Conservation (phyloP, 768 basidiomycete species). For the Lactifluus hygrophoroides region DNA sequence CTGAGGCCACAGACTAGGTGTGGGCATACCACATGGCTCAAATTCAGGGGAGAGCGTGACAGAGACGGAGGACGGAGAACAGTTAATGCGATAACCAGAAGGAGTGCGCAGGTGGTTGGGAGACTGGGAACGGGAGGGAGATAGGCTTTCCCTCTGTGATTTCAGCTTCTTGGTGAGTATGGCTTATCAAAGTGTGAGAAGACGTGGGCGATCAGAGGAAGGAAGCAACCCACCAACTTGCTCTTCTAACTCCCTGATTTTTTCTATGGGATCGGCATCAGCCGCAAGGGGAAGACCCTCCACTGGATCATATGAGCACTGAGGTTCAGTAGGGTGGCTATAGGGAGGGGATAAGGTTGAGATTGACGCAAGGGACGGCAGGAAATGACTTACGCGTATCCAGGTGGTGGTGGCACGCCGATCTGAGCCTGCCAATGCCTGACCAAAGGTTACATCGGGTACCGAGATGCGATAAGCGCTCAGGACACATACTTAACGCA, state of each 20-base stretch:
- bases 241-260: constrained; percentile 67
- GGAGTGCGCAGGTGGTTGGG: constrained; percentile 20
- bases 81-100: not conserved
- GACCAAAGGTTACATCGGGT: constrained; percentile 15
- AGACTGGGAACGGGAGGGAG: constrained; percentile 34
- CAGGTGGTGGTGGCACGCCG: constrained; percentile 77
- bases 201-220: constrained; percentile 12
- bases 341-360: constrained; percentile 9
- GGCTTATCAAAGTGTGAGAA: constrained; percentile 31
- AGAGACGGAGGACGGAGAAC: constrained; percentile 17
- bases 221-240: constrained; percentile 51
- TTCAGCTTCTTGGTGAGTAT: constrained; percentile 55
- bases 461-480: not conserved
- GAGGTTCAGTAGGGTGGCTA: constrained; percentile 80
- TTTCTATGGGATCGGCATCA: constrained; percentile 71
- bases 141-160: constrained; percentile 36
- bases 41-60: constrained; percentile 22
- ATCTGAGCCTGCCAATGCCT: constrained; percentile 79
- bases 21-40: constrained; percentile 19
- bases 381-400: constrained; percentile 58
- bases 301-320: constrained; percentile 80
- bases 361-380: constrained; percentile 8
- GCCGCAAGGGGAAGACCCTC: constrained; percentile 72
- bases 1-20: constrained; percentile 24
- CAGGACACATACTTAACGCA: constrained; percentile 62